Percentiles rank a stretch among this genome's conserved stretches.
Conservation (phyloP, 306 rosid species). For the Morella rubra region DNA sequence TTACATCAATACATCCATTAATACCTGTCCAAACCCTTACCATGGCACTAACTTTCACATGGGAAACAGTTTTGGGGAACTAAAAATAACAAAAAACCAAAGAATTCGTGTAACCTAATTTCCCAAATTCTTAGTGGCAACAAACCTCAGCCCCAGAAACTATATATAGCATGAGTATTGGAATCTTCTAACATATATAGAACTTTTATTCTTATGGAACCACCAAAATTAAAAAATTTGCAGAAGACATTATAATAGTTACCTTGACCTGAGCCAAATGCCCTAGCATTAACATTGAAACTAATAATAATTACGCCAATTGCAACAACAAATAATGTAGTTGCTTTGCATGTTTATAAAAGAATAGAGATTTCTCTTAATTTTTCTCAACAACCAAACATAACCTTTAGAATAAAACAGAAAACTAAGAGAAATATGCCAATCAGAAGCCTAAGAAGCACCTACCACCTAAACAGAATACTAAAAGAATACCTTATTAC, state of each 20-base stretch:
- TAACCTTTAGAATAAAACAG: neutral
- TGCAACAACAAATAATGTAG: neutral
- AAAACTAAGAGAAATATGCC: slow-evolving; percentile 33
- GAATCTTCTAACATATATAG: neutral
- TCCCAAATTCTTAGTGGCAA: neutral
- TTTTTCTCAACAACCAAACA: slow-evolving; percentile 9
- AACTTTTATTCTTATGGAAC: neutral
- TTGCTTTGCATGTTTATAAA: neutral
- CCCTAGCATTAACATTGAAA: no score
- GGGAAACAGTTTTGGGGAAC: neutral
- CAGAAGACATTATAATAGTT: slow-evolving; percentile 39
- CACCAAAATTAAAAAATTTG: slow-evolving; percentile 20
- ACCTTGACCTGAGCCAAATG: no score
- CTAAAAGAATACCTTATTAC: no score
- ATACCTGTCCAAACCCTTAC: neutral
- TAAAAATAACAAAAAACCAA: no score
- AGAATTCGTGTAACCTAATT: neutral
- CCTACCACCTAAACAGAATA: neutral
- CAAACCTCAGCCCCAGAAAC: neutral
- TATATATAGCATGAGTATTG: neutral
- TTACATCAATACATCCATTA: neutral
- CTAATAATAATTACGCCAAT: no score
- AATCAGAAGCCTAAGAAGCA: slow-evolving; percentile 23
- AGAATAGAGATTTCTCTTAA: neutral
- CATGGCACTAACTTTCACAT: neutral